Percentiles rank a stretch among this genome's conserved stretches.
phyloP scores from a whole-genome alignment of 148 eudicot genomes.

The Amaranthus palmeri region DNA sequence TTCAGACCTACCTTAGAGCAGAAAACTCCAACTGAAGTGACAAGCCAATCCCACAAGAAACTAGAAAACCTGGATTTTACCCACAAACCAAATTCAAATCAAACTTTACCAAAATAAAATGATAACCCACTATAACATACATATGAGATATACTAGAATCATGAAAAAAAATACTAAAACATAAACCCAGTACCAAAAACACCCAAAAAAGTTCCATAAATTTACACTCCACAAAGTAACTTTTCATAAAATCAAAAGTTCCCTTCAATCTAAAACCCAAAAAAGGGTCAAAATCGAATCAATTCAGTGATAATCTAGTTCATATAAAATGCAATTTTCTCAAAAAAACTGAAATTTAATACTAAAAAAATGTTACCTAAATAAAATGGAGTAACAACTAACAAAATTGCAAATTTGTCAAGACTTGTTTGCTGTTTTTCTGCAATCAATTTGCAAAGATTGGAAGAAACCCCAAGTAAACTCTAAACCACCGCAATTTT shows the following conservation, averaged over 20 bases:
- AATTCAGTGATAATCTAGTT: not conserved
- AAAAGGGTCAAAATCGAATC: conserved; percentile 10
- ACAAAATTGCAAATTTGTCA: conserved; percentile 3
- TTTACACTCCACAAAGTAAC: not conserved
- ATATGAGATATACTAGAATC: not conserved
- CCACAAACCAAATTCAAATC: not conserved
- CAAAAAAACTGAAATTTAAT: not conserved
- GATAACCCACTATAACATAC: not conserved
- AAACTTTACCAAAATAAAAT: not conserved
- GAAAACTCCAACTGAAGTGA: not conserved
- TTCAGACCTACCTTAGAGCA: conserved; percentile 3
- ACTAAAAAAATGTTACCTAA: not conserved
- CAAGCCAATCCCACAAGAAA: not conserved
- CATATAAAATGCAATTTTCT: too few relatives aligned
- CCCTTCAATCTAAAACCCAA: conserved; percentile 3
- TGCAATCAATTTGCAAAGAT: conserved; percentile 8
- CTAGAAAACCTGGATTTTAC: not conserved
- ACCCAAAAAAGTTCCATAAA: conserved; percentile 8
- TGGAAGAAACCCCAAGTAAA: not conserved
- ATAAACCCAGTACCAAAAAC: not conserved
- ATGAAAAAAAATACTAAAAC: not conserved
- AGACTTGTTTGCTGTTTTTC: not conserved
- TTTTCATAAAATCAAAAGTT: not conserved
- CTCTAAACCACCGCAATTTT: conserved; percentile 13
- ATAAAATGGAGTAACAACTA: not conserved